Evolutionary conservation across 257 asterid genomes (phyloP), one percentile per base, ranked within the genome.

Genomic region (Plantago major): DNA sequence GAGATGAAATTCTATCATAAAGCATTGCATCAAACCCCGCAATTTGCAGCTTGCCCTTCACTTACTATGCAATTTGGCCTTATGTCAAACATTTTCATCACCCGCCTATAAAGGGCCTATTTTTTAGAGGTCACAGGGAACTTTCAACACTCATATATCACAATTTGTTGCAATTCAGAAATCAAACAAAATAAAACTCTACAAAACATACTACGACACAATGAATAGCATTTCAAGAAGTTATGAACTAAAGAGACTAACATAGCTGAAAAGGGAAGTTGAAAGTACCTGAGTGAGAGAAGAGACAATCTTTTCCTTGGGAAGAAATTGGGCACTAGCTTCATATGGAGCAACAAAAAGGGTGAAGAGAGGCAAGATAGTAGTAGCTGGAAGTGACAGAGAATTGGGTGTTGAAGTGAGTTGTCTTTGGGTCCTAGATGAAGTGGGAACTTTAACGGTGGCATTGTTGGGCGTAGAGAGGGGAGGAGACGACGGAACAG

Each of bases 231-330:
- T 33, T 33, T 33, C 5, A 33, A 33, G 40, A 33, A 33, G 7
- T 33, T 30, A 50, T 50, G 10, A 26, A 55, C 30, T 42, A 12
- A 54, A 26, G 3, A 0, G 30, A 9, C 0, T 16, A 18, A 26
- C 38, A 49, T 37, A 40, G 15, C 18, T 18, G 42, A 55, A n/a
- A 11, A 10, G 19, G 55, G 22, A 12, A 47, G 46, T 11, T 11
- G 42, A 18, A 14, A 66, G 15, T 40, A 88, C 98, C 96, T 89
- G 90, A 68, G 86, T 72, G 62, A 92, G 82, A 62, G 99, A 86
- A 62, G 97, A 89, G 46, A 89, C 81, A 44, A 92, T 83, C 62
- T 92, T 87, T 47, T 89, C 96, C 75, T 86, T 89, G 51, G 95
- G 86, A n/a, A 89, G 55, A 60, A 70, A 73, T 54, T 84, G 70